Evolutionary conservation across 2,329 filamentous ascomycete species (phyloP), one percentile per base, ranked within the genome.

Genomic region (Tolypocladium tropicale): DNA sequence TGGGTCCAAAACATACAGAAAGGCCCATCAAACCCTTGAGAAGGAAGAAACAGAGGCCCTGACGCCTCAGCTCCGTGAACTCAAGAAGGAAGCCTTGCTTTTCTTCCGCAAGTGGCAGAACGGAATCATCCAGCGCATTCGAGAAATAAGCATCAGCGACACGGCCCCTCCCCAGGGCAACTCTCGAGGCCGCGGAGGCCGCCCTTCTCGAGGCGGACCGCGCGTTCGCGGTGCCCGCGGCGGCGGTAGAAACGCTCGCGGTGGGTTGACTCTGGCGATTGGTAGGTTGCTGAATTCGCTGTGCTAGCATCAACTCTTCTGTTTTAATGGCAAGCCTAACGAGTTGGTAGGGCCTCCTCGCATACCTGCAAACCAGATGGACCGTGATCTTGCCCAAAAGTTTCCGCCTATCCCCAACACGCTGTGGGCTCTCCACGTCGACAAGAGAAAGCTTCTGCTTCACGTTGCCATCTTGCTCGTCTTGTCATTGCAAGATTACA

Each of bases 71-170:
- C 77, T 86, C 59, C 73, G 78, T 56, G 85, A 89, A 63, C 71
- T 91, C 63, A 91, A 85, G 73, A 83, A 81, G 59, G 84, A 87
- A 55, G 80, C 85, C 2, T 68, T 95, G 6, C 73, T 78, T 7
- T 84, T 86, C 66, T 95, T 93, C 67, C 84, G 88, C 57, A 86
- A 90, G 60, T 97, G 93, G 93, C 82, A 89, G 63, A 78, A 83
- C 6, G 76, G 77, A 14, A 81, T 96, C 11, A 74, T 89, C 43
- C 78, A 82, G 56, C 82, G 91, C 16, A 75, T 95, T 28, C 82
- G 84, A 21, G 86, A 94, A 37, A 78, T 91, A 21, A 78, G 79
- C 46, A 76, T 81, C 59, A 77, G 74, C 54, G 77, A 80, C 57
- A 61, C 63, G 58, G 57, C 60, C 33, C 55, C 55, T 55, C 18